phyloP scores from a whole-genome alignment of 179 eudicot genomes.

The Heliamphora pulchella region DNA sequence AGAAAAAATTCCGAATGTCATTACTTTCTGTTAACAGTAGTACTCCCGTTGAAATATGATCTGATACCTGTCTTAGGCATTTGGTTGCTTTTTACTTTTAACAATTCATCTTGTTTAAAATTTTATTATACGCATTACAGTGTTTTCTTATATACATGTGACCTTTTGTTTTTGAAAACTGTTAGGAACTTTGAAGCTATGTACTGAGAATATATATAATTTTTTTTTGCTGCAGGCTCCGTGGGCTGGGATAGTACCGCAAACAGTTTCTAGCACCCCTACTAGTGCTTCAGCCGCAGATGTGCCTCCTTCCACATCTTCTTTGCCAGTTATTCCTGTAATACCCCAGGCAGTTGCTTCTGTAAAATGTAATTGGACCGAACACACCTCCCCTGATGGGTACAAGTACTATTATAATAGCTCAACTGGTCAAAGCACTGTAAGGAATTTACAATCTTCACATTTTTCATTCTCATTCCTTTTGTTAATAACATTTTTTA shows the following conservation, averaged over 20 bases:
- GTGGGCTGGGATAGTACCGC: constrained; percentile 50
- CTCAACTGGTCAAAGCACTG: constrained; percentile 88
- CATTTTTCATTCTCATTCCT: neutral
- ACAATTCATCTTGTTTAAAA: too few species aligned
- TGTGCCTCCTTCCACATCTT: constrained; percentile 34
- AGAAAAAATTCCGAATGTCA: too few species aligned
- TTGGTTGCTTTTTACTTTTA: too few species aligned
- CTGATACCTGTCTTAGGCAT: too few species aligned
- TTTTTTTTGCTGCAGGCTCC: constrained; percentile 38
- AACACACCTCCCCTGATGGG: constrained; percentile 92
- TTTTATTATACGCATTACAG: too few species aligned
- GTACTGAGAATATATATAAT: neutral
- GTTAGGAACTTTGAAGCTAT: neutral
- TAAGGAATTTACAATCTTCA: constrained; percentile 21
- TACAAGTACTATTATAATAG: constrained; percentile 82
- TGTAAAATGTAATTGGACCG: constrained; percentile 76
- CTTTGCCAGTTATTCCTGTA: constrained; percentile 31
- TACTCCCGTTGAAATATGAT: too few species aligned
- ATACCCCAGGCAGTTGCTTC: constrained; percentile 33
- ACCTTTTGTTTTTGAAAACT: neutral
- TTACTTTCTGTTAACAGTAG: too few species aligned
- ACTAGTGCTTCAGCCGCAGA: constrained; percentile 34
- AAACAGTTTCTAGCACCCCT: constrained; percentile 33
- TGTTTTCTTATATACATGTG: too few species aligned
- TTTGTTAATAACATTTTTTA: neutral